Percentiles rank a stretch among this genome's conserved stretches.
Conservation (phyloP, 139 green algal genomes). For the Mychonastes homosphaera region DNA sequence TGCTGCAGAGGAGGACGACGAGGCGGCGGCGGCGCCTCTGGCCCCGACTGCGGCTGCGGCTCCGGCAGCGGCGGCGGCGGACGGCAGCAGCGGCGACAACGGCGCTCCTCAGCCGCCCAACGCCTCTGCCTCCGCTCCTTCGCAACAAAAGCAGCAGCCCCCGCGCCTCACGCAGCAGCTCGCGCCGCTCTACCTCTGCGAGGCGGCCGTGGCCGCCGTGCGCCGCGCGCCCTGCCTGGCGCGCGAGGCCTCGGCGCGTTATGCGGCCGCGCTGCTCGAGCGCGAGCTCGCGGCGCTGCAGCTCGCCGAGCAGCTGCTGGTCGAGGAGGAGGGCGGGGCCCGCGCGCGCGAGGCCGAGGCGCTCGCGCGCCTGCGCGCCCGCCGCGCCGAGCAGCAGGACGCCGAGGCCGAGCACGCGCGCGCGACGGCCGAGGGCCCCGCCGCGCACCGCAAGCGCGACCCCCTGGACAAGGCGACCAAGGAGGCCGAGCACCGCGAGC, state of each 20-base stretch:
- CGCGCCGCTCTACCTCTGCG: conserved; percentile 33
- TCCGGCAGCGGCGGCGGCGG: not conserved
- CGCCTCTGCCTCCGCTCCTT: too few relatives aligned
- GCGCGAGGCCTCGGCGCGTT: conserved; percentile 34
- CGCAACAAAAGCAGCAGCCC: not conserved
- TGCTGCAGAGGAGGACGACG: not conserved
- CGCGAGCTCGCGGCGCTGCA: conserved; percentile 50
- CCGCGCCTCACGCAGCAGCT: not conserved
- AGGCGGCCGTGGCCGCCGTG: conserved; percentile 39
- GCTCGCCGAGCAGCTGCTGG: conserved; percentile 58
- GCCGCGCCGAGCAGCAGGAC: conserved; percentile 26
- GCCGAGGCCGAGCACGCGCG: conserved; percentile 45
- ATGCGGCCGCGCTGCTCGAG: conserved; percentile 55
- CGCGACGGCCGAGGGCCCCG: conserved; percentile 46
- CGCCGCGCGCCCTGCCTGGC: conserved; percentile 28
- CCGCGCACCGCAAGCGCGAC: conserved; percentile 59
- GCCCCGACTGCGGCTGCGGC: too few relatives aligned
- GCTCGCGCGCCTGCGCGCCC: conserved; percentile 33
- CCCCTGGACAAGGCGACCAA: conserved; percentile 67
- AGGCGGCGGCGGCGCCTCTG: too few relatives aligned
- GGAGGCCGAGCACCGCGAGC: conserved; percentile 70
- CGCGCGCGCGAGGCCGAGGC: conserved; percentile 26
- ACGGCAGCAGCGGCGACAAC: too few relatives aligned
- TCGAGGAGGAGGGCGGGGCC: conserved; percentile 34
- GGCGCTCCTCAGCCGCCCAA: not conserved